Base-by-base conservation (phyloP, 2,329 filamentous ascomycete genomes). In the Ophiostoma ips region DNA sequence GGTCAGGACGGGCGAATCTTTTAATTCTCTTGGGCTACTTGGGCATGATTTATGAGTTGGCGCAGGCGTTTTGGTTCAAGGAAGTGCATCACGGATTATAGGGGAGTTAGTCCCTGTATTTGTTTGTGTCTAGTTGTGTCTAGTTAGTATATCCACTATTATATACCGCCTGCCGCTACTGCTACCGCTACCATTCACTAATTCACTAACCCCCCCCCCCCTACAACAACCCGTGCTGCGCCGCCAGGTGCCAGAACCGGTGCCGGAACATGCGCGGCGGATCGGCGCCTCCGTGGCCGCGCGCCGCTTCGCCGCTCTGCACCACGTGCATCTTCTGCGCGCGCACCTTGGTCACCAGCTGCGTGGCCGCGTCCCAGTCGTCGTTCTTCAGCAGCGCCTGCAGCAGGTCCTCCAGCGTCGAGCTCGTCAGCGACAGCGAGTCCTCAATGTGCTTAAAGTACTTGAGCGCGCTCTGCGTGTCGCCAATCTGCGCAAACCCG, bases 401-500 rank as follows among this genome's bases (percentile, higher is more conserved):
- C 50, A 77, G 58, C 51, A 77, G 58, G 8, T 69, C 68, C 11
- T 61, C 59, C 55, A 74, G 65, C 31, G 68, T 69, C 5, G 62
- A 56, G 19, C 66, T 65, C 12, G 72, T 67, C 15, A 65, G 62
- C 4, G 66, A 64, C 24, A 69, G 64, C 11, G 65, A 60, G 6
- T 58, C 59, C 49, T 65, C 59, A 16, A 77, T 64, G 53, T 67
- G 64, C 47, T 69, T 62, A 55, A 77, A 75, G 36, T 77, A 64
- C 45, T 59, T 60, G 57, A 76, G 65, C 2, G 77, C 76, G 31
- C 63, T 67, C 33, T 62, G 61, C 0, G 71, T 64, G 52, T 81
- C 71, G 43, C 75, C 73, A 10, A 67, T 63, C 12, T 63, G 56
- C 8, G 81, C 76, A 61, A 83, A 86, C 1, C 81, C 83, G 59